Percentiles rank a stretch among this genome's conserved stretches.
Evolutionary conservation across 2,329 filamentous ascomycete species (phyloP).

Genomic region (Paecilomyces sp.): DNA sequence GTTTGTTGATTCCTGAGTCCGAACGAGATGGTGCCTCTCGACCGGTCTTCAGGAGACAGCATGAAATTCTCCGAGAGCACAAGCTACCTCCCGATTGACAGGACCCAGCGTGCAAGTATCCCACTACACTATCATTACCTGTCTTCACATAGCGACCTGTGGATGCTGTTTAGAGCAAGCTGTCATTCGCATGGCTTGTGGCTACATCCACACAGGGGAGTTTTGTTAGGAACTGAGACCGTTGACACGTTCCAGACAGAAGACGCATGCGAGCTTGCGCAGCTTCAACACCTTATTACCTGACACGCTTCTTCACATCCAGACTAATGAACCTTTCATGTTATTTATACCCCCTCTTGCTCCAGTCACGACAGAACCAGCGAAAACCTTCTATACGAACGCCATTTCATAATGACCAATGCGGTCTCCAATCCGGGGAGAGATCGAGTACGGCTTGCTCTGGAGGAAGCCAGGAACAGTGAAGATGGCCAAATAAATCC

Average conservation of each 20-base stretch:
- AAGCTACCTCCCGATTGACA: neutral
- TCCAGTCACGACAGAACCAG: neutral
- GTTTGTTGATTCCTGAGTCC: neutral
- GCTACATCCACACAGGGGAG: neutral
- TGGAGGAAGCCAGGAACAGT: conserved; percentile 69
- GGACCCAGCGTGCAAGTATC: neutral
- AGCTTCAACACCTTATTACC: neutral
- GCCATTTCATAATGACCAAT: conserved; percentile 25
- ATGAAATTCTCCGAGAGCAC: neutral
- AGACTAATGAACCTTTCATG: neutral
- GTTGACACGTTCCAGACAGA: neutral
- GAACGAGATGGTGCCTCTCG: neutral
- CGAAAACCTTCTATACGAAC: neutral
- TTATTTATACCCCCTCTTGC: neutral
- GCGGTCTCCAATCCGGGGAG: conserved; percentile 20
- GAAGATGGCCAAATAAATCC: conserved; percentile 59
- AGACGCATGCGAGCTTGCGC: neutral
- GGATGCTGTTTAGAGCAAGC: neutral
- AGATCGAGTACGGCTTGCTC: conserved; percentile 55
- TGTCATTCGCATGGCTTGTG: neutral
- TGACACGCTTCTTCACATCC: neutral
- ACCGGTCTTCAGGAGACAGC: neutral
- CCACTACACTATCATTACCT: neutral
- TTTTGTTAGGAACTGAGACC: neutral
- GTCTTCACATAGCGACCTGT: neutral